phyloP scores from a whole-genome alignment of 257 asterid species.

The Solanum megistacrolobum region DNA sequence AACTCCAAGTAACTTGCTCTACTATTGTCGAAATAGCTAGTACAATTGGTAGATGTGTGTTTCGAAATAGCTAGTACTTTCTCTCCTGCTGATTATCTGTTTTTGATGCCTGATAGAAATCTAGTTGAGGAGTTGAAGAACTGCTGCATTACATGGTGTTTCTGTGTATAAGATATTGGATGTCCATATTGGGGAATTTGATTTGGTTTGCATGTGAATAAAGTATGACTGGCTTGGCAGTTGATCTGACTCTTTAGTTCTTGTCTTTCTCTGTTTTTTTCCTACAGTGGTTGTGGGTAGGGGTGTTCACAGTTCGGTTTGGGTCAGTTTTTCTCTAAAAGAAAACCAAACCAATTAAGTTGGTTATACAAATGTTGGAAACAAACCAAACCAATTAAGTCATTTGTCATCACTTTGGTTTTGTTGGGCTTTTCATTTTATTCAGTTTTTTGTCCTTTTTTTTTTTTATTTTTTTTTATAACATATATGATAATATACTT shows the following conservation, averaged over 20 bases:
- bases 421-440: not conserved
- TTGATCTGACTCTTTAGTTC: not conserved
- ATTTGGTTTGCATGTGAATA: not conserved
- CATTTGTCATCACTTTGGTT: not conserved
- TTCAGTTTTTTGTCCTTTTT: not conserved
- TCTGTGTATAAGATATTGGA: not conserved
- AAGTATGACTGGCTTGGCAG: not conserved
- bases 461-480: not conserved
- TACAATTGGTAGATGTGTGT: not conserved
- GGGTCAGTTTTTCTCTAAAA: not conserved
- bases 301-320: not conserved
- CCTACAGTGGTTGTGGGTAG: not conserved
- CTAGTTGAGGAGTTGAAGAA: not conserved
- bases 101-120: not conserved
- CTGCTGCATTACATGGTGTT: not conserved
- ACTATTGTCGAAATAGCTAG: not conserved
- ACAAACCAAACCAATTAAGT: not conserved
- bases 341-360: not conserved
- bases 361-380: too few relatives aligned
- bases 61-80: not conserved
- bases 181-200: not conserved
- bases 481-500: not conserved
- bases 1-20: constrained; percentile 51
- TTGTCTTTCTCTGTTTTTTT: not conserved
- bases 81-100: not conserved